Base-by-base conservation (phyloP, 1,284 basidiomycete genomes). In the Cryptococcus sp. region DNA sequence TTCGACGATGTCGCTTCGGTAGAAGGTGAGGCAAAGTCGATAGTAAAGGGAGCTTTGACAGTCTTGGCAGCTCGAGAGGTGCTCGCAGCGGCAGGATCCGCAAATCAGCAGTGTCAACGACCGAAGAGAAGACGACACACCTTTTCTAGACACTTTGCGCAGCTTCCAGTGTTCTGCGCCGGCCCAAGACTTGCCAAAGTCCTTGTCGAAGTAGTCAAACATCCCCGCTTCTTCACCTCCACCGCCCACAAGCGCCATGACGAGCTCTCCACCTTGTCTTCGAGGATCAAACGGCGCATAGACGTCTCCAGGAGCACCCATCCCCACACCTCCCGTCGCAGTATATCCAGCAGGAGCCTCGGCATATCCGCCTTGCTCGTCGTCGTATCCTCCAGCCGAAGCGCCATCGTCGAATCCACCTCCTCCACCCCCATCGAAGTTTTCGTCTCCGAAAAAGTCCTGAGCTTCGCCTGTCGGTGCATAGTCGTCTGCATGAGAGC, bases 91-190 rank as follows among this genome's bases (percentile, higher is more conserved):
- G 74, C 67, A 36, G 80, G 42, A 49, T 51, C 50, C 37, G 38
- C 32, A 38, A 46, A 39, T 32, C 51, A 49, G 43, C 38, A 39
- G 31, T 14, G 19, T 14, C 4, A 5, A 19, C 10, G 24, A 24
- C n/a, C 21, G n/a, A 12, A 32, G 31, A 35, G 40, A 21, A 5
- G 10, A 18, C 5, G 19, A 73, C 81, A 72, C 57, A 91, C 88
- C 79, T 75, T 81, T 82, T 48, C 84, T 79, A 40, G 89, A 78
- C 25, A 82, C 78, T 64, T 83, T 86, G 48, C 85, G 76, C 60
- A 97, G 72, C 70, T 95, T 97, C 94, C 94, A 98, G 70, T 99
- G 95, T 69, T 97, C 91, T 10, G 94, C 94, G 4, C 95, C 94
- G 3, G 95, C 94, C 94, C 94, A 98, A 61, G 92, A 94, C 78